Percentiles rank a stretch among this genome's conserved stretches.
Evolutionary conservation across 1,284 basidiomycete species (phyloP).

Genomic region (Ustilago trichophora): DNA sequence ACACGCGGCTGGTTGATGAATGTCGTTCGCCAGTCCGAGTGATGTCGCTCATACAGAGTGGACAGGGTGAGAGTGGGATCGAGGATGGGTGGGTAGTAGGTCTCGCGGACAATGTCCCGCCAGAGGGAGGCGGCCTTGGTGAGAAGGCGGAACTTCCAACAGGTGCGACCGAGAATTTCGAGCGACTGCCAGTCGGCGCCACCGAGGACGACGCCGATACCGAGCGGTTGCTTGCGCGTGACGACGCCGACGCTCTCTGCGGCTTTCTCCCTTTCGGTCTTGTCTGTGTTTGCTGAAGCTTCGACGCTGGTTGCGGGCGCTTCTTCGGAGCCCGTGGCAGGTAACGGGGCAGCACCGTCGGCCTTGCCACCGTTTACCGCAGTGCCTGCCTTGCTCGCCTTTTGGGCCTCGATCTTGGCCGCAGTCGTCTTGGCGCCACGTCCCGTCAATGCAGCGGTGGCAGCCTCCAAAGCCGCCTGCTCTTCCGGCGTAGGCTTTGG

Average conservation of each 20-base stretch:
- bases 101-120: conserved; percentile 54
- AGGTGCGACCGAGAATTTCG: conserved; percentile 54
- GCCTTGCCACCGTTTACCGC: not conserved
- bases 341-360: not conserved
- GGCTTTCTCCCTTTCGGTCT: conserved; percentile 7
- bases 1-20: conserved; percentile 64
- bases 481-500: conserved; percentile 42
- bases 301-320: not conserved
- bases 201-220: conserved; percentile 54
- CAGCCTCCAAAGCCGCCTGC: conserved; percentile 32
- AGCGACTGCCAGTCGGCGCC: conserved; percentile 61
- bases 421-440: not conserved
- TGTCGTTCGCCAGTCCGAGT: conserved; percentile 55
- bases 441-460: conserved; percentile 22
- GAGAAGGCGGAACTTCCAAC: conserved; percentile 61
- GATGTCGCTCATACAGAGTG: conserved; percentile 35
- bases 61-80: conserved; percentile 16
- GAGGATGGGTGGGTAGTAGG: conserved; percentile 55
- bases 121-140: conserved; percentile 54
- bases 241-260: conserved; percentile 6
- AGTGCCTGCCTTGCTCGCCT: conserved; percentile 1
- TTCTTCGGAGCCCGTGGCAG: not conserved
- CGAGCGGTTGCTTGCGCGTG: conserved; percentile 26
- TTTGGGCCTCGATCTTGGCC: conserved; percentile 1
- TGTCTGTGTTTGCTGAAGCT: not conserved